Evolutionary conservation across 1,139 yeast genomes (phyloP), one percentile per base, ranked within the genome.

Genomic region (Pichia sp.): DNA sequence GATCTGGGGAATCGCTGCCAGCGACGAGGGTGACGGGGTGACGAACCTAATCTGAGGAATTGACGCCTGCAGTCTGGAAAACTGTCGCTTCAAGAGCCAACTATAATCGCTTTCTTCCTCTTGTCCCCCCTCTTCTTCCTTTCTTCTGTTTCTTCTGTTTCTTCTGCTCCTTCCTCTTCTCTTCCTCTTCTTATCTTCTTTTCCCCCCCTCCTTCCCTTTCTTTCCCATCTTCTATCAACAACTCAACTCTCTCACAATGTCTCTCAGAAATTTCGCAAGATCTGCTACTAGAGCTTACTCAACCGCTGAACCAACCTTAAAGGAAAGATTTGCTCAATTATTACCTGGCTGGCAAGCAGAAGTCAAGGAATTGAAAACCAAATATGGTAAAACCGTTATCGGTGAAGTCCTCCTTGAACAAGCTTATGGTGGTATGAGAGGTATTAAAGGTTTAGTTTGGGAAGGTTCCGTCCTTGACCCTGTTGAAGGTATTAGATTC

Each of bases 381-480:
- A 91, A 85, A 59, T 74, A 88, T 64, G 96, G 96, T 61, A 75
- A 80, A 65, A 81, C 93, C 59, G 91, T 76, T 48, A 86, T 93
- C 59, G 97, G 96, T 57, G 96, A 91, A 71, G 94, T 89, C 54
- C 72, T 80, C 52, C 76, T 91, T 54, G 96, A 86, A 69, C 97
- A 91, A 72, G 96, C 96, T 41, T 91, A 91, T 71, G 98, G 97
- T 75, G 98, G 98, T 77, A 86, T 85, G 96, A 82, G 96, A 71
- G 96, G 96, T 67, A 84, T 89, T 71, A 85, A 85, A 71, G 95
- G 96, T 61, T 75, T 91, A 58, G 96, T 91, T 48, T 91, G 97
- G 97, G 97, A 91, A 75, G 98, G 98, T 60, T 89, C 97, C 44
- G 98, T 91, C 44, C 76, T 91, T 66, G 98, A 91, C 69, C 94